Percentiles rank a stretch among this genome's conserved stretches.
Evolutionary conservation across 1,284 basidiomycete genomes (phyloP).

Genomic region (Tremellales sp.): DNA sequence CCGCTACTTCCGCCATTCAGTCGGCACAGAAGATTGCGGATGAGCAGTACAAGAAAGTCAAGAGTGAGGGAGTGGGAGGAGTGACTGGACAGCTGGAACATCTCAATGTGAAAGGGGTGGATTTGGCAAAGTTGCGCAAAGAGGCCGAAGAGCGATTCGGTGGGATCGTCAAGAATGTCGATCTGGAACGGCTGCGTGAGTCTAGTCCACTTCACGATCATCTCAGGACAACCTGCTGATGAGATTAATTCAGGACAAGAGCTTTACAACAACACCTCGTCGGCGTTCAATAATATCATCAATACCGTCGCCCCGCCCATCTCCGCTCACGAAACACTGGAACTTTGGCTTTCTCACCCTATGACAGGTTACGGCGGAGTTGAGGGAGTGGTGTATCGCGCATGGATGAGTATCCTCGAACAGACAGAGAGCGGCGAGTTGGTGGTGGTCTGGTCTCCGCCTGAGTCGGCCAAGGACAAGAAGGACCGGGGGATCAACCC

Average conservation of each 20-base stretch:
- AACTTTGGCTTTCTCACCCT: slow-evolving; percentile 91
- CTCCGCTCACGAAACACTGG: slow-evolving; percentile 93
- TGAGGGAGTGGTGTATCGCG: slow-evolving; percentile 89
- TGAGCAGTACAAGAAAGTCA: slow-evolving; percentile 62
- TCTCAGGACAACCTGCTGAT: not conserved
- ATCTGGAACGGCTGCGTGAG: slow-evolving; percentile 76
- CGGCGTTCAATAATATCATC: slow-evolving; percentile 80
- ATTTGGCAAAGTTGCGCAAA: slow-evolving; percentile 73
- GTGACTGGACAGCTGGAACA: slow-evolving; percentile 24
- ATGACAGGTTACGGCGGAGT: slow-evolving; percentile 96
- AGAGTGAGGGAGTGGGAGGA: slow-evolving; percentile 57
- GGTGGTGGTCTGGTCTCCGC: slow-evolving; percentile 72
- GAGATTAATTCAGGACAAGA: slow-evolving; percentile 88
- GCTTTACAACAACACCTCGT: slow-evolving; percentile 76
- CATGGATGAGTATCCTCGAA: slow-evolving; percentile 71
- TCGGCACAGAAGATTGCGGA: slow-evolving; percentile 84
- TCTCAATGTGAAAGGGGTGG: slow-evolving; percentile 52
- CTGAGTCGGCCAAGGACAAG: slow-evolving; percentile 37
- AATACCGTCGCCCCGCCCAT: slow-evolving; percentile 98
- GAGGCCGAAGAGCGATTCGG: slow-evolving; percentile 48
- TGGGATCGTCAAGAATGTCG: slow-evolving; percentile 64
- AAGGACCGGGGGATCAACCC: slow-evolving; percentile 57
- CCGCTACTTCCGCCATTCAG: slow-evolving; percentile 77
- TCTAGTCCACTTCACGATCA: slow-evolving; percentile 22
- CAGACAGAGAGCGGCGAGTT: slow-evolving; percentile 91